Conservation (phyloP, 495 filamentous ascomycete species). For the Hamigera avellanea region DNA sequence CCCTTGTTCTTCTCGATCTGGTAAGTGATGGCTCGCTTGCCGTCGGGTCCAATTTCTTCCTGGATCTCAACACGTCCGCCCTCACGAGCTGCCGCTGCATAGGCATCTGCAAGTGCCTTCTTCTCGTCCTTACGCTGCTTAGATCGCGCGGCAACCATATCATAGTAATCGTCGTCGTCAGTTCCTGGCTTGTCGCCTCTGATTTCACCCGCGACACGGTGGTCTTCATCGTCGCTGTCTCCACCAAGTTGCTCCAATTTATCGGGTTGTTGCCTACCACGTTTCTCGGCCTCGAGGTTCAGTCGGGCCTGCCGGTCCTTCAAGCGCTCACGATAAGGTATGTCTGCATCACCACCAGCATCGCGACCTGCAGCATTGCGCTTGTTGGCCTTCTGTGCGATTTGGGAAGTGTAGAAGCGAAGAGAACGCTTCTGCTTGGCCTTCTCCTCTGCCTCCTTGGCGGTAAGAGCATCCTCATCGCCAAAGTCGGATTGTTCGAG, state of each 20-base stretch:
- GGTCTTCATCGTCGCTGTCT: slow-evolving; percentile 50
- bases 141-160: slow-evolving; percentile 61
- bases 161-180: slow-evolving; percentile 76
- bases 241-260: slow-evolving; percentile 50
- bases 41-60: slow-evolving; percentile 56
- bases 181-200: slow-evolving; percentile 22
- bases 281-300: slow-evolving; percentile 74
- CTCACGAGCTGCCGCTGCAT: slow-evolving; percentile 40
- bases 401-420: slow-evolving; percentile 93
- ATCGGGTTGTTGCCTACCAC: slow-evolving; percentile 56
- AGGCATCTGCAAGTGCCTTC: slow-evolving; percentile 45
- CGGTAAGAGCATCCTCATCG: slow-evolving; percentile 49
- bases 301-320: slow-evolving; percentile 74
- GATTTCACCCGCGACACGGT: slow-evolving; percentile 27
- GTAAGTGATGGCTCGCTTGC: slow-evolving; percentile 83
- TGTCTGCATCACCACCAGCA: slow-evolving; percentile 82
- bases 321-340: slow-evolving; percentile 81
- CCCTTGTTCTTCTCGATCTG: slow-evolving; percentile 97
- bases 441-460: slow-evolving; percentile 67
- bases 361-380: slow-evolving; percentile 70
- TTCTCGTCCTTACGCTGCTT: slow-evolving; percentile 65
- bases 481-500: slow-evolving; percentile 54
- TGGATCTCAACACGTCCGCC: slow-evolving; percentile 43
- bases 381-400: slow-evolving; percentile 82
- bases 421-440: slow-evolving; percentile 74